These are phyloP conservation scores for Leccinum rimulosum DNA, from an alignment of 768 basidiomycete species.

Conservation along the genomic window DNA sequence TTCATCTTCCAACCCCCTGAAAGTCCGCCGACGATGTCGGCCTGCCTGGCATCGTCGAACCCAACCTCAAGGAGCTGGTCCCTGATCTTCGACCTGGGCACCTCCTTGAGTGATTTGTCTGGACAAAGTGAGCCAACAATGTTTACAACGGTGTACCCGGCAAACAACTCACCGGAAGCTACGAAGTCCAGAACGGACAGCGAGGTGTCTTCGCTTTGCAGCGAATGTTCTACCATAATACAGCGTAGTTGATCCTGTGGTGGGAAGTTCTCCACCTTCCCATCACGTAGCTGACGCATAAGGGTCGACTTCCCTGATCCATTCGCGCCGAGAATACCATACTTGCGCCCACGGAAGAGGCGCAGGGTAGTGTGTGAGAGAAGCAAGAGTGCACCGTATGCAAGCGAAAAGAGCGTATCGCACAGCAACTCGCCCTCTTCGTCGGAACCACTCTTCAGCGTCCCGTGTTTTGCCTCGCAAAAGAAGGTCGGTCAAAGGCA, in stretches of 20 bases:
- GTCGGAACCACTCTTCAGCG: slow-evolving; percentile 38
- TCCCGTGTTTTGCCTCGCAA: slow-evolving; percentile 58
- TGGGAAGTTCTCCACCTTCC: slow-evolving; percentile 96
- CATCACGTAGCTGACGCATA: slow-evolving; percentile 92
- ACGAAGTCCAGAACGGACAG: slow-evolving; percentile 87
- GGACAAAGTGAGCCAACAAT: slow-evolving; percentile 5
- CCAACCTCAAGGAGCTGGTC: slow-evolving; percentile 85
- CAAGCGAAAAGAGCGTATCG: slow-evolving; percentile 92
- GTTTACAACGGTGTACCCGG: slow-evolving; percentile 4
- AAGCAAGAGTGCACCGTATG: slow-evolving; percentile 91
- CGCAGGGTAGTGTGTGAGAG: slow-evolving; percentile 92
- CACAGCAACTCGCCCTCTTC: slow-evolving; percentile 86
- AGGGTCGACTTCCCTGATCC: slow-evolving; percentile 96
- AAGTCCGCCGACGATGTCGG: slow-evolving; percentile 81
- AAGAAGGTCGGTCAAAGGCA: slow-evolving; percentile 8
- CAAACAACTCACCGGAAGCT: slow-evolving; percentile 58
- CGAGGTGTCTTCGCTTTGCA: slow-evolving; percentile 90
- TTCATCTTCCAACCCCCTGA: slow-evolving; percentile 99
- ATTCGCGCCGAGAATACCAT: slow-evolving; percentile 95
- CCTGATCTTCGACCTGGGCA: slow-evolving; percentile 70
- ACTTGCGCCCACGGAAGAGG: slow-evolving; percentile 85
- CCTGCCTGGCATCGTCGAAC: slow-evolving; percentile 83
- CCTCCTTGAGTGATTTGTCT: slow-evolving; percentile 68
- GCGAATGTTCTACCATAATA: slow-evolving; percentile 96
- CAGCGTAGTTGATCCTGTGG: slow-evolving; percentile 81